Conservation (phyloP, 2,329 filamentous ascomycete species). For the Penicillium italicum region DNA sequence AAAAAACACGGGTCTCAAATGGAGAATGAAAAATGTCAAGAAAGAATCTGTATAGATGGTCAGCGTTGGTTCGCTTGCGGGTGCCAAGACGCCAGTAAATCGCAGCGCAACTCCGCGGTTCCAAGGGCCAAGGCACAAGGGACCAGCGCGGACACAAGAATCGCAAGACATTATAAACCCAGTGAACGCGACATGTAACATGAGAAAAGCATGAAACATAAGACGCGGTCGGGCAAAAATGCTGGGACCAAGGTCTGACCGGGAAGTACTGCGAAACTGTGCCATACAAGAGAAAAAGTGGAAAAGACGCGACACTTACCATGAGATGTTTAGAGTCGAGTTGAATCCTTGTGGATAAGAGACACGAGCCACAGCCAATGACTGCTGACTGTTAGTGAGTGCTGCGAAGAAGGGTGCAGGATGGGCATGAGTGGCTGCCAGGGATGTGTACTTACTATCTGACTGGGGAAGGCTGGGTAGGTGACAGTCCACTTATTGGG, state of each 20-base stretch:
- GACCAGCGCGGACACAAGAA: conserved; percentile 5
- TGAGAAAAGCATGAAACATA: conserved; percentile 9
- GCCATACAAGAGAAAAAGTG: conserved; percentile 2
- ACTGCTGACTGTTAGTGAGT: conserved; percentile 8
- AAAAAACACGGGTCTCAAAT: conserved; percentile 3
- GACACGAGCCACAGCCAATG: conserved; percentile 1
- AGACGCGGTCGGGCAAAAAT: conserved; percentile 28
- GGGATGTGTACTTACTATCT: conserved; percentile 29
- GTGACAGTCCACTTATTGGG: conserved; percentile 6
- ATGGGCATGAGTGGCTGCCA: conserved; percentile 29
- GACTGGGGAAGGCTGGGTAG: conserved; percentile 16
- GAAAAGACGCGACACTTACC: conserved; percentile 17
- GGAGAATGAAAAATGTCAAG: conserved; percentile 8
- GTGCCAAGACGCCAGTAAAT: conserved; percentile 33
- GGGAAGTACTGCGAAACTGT: conserved; percentile 20
- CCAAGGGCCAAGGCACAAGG: conserved; percentile 6
- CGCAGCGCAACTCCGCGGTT: conserved; percentile 14
- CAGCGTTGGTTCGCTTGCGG: conserved; percentile 35
- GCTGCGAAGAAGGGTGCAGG: conserved; percentile 9
- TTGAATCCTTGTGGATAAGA: background rate
- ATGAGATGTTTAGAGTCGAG: conserved; percentile 9
- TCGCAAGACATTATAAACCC: background rate
- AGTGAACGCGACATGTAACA: background rate
- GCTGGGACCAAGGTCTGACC: conserved; percentile 25
- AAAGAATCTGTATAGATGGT: conserved; percentile 28